Conservation (phyloP, 1,284 basidiomycete genomes). For the Lentinula novae-zelandiae region DNA sequence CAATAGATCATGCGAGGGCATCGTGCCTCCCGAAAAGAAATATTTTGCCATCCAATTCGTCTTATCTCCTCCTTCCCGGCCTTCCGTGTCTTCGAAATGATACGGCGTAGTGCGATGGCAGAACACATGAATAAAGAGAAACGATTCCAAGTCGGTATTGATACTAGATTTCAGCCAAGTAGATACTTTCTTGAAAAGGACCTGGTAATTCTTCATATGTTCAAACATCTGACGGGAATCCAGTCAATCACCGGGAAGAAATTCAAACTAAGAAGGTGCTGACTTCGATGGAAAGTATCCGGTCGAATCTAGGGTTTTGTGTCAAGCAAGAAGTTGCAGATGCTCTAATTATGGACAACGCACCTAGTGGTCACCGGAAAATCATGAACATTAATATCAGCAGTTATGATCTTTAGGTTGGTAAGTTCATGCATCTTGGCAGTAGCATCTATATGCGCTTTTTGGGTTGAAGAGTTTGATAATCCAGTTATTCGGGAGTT, state of each 20-base stretch:
- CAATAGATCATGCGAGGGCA: constrained; percentile 68
- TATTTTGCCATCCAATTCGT: constrained; percentile 68
- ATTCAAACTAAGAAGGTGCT: background rate
- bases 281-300: constrained; percentile 72
- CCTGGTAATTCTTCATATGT: constrained; percentile 78
- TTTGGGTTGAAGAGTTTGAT: constrained; percentile 74
- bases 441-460: constrained; percentile 57
- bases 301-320: constrained; percentile 54
- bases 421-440: constrained; percentile 51
- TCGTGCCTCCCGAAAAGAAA: constrained; percentile 73
- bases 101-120: constrained; percentile 69
- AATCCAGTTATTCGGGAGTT: constrained; percentile 62
- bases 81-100: constrained; percentile 52
- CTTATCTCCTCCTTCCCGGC: constrained; percentile 1
- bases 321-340: background rate
- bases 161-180: constrained; percentile 60
- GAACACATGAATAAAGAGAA: constrained; percentile 77
- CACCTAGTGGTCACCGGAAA: constrained; percentile 51
- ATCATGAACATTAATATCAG: constrained; percentile 68
- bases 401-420: constrained; percentile 70
- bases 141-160: constrained; percentile 25
- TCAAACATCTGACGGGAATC: constrained; percentile 64
- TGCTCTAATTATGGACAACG: constrained; percentile 15
- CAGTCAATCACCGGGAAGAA: background rate
- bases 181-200: constrained; percentile 62